Evolutionary conservation across 164 flowering plant genomes (phyloP).

Genomic region (Umbilicus rupestris): DNA sequence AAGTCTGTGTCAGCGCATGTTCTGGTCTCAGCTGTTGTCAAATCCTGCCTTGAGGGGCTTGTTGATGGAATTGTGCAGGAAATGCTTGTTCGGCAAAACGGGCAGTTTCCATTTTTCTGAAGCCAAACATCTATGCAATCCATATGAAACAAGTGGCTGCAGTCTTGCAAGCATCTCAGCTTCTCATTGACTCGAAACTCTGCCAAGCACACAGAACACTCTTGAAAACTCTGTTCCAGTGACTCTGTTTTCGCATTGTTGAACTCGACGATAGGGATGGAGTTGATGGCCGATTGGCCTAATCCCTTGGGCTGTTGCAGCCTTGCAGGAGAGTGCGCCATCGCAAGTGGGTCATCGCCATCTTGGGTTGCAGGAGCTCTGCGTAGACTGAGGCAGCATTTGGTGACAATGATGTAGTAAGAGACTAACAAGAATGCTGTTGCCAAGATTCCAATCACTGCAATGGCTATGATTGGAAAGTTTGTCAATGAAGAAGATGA

Average conservation of each 20-base stretch:
- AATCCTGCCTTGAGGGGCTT: slow-evolving; percentile 38
- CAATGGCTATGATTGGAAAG: slow-evolving; percentile 23
- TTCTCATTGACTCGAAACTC: slow-evolving; percentile 33
- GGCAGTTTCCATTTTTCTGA: slow-evolving; percentile 30
- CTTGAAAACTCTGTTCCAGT: slow-evolving; percentile 15
- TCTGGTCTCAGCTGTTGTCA: slow-evolving; percentile 7
- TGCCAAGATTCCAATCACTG: slow-evolving; percentile 18
- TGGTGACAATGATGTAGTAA: slow-evolving; percentile 24
- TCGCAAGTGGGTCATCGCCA: slow-evolving; percentile 21
- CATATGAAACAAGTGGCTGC: slow-evolving; percentile 32
- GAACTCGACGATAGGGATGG: slow-evolving; percentile 25
- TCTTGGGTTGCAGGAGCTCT: slow-evolving; percentile 13
- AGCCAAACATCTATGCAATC: slow-evolving; percentile 42
- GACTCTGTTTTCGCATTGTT: slow-evolving; percentile 12
- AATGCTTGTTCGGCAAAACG: slow-evolving; percentile 38
- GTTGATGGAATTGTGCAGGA: slow-evolving; percentile 24
- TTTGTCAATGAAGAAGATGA: slow-evolving; percentile 14
- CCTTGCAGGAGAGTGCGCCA: slow-evolving; percentile 20
- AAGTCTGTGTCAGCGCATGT: background rate
- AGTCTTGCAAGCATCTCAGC: slow-evolving; percentile 29
- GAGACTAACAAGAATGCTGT: slow-evolving; percentile 22
- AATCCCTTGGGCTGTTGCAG: slow-evolving; percentile 21
- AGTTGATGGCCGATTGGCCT: slow-evolving; percentile 21
- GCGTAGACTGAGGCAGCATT: slow-evolving; percentile 20
- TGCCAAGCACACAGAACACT: slow-evolving; percentile 31